Evolutionary conservation across 129 eudicot species (phyloP), one percentile per base, ranked within the genome.

Genomic region (Deinandra increscens): DNA sequence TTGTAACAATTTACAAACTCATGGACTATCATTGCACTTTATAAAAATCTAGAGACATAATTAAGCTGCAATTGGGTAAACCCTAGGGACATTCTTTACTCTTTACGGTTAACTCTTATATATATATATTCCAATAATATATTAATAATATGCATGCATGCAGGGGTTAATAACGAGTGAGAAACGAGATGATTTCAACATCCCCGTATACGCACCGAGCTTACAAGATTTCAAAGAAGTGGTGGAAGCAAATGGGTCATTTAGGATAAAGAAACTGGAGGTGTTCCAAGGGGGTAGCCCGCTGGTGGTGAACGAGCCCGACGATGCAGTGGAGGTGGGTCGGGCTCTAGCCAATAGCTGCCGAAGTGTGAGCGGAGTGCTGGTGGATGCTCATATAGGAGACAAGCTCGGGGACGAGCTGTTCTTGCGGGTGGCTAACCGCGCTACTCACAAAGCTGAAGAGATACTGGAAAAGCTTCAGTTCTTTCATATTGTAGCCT

Each of bases 231-330:
- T 92, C 79, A 83, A 82, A 75, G 95, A 92, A 66, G 91, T 92
- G 54, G 98, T 89, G 22, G 98, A 88, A 69, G 86, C 91, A 17
- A 68, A 92, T 22, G 91, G 96, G 50, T 83, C 91, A 17, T 92
- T 88, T 72, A 59, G 71, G 23, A 71, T 88, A 7, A 78, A 86
- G 77, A 86, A 83, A 77, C 82, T 92, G 9, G 83, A 92, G 64
- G 84, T 86, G 8, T 86, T 92, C 83, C 84, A 81, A 60, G 96
- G 98, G 3, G 98, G 98, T 49, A 92, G 98, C 81, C 98, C 98
- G 6, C 78, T 92, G 38, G 96, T 89, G 63, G 89, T 92, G 6
- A 85, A 60, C 76, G 87, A 69, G 17, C 95, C 96, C 0, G 89
- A 86, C 9, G 95, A 92, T 66, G 76, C 87, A 14, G 76, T 71